A percentile compares a stretch with the other conserved stretches of the same genome.
These are phyloP conservation scores for Psilocybe cyanescens DNA, from an alignment of 768 basidiomycete genomes.

Conservation along the genomic window DNA sequence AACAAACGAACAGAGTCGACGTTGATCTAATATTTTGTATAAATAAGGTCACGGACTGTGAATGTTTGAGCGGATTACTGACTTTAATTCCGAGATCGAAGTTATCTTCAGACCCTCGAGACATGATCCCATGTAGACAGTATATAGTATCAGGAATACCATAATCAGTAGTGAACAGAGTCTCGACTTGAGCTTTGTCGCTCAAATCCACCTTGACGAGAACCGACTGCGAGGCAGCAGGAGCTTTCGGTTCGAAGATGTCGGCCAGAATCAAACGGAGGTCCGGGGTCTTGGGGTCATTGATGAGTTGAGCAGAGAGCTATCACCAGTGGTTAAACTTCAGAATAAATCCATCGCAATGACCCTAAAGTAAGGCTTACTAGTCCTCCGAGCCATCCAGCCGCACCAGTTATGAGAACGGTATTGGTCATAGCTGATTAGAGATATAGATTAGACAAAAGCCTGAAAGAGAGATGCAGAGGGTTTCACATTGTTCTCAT, in stretches of 20 bases:
- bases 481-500: neutral
- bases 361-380: constrained; percentile 27
- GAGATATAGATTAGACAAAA: neutral
- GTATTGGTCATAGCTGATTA: constrained; percentile 29
- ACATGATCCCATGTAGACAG: constrained; percentile 65
- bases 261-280: constrained; percentile 55
- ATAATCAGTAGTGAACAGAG: constrained; percentile 40
- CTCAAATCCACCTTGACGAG: constrained; percentile 46
- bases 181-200: constrained; percentile 34
- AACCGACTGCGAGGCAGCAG: constrained; percentile 31
- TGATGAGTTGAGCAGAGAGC: constrained; percentile 38
- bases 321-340: constrained; percentile 15
- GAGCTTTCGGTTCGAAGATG: constrained; percentile 43
- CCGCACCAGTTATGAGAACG: constrained; percentile 49
- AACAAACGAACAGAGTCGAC: constrained; percentile 55
- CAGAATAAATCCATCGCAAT: neutral
- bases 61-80: neutral
- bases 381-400: constrained; percentile 41
- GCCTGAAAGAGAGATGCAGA: neutral
- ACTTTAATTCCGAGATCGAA: constrained; percentile 60
- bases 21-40: constrained; percentile 43
- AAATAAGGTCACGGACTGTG: neutral
- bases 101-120: constrained; percentile 61
- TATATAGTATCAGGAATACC: constrained; percentile 49
- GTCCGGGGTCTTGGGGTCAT: constrained; percentile 37